These are phyloP conservation scores for Mastigamoeba balamuthi DNA, from an alignment of 78 protist species.

Conservation along the genomic window DNA sequence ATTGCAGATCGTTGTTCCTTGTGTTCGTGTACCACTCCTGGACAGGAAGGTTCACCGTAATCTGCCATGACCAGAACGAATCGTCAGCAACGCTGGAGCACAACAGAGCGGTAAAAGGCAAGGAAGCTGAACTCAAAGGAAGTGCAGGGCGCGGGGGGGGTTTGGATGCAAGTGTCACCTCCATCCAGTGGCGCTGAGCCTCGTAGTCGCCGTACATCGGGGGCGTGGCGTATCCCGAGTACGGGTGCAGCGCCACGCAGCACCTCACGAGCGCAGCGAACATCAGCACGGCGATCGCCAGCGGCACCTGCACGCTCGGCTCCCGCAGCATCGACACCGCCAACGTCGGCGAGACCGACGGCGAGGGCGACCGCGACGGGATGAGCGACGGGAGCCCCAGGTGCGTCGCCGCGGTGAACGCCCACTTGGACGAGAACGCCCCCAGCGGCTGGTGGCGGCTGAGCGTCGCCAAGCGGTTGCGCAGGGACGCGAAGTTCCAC, in stretches of 20 bases:
- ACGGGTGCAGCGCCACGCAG: background rate
- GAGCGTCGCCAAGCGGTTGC: no score
- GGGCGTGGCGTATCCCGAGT: constrained; percentile 32
- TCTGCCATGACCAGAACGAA: no score
- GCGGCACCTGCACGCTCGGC: background rate
- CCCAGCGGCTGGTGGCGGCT: no score
- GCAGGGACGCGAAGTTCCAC: no score
- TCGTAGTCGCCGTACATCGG: constrained; percentile 96
- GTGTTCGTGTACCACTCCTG: constrained; percentile 63
- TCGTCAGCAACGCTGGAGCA: no score
- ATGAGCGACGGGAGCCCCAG: no score
- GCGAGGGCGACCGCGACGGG: no score
- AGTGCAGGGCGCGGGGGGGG: constrained; percentile 50
- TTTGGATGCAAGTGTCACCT: constrained; percentile 64
- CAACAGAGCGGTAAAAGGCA: background rate
- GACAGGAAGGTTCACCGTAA: no score
- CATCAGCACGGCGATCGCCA: background rate
- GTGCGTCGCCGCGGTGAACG: no score
- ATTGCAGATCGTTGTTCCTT: constrained; percentile 77
- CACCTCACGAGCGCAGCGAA: background rate
- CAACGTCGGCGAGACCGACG: no score
- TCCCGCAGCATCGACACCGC: background rate
- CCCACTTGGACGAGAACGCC: no score
- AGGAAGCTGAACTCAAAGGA: background rate
- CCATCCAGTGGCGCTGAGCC: constrained; percentile 99